Percentiles rank a stretch among this genome's conserved stretches.
phyloP scores from a whole-genome alignment of 768 basidiomycete species.

The Kwoniella mangroviensis region DNA sequence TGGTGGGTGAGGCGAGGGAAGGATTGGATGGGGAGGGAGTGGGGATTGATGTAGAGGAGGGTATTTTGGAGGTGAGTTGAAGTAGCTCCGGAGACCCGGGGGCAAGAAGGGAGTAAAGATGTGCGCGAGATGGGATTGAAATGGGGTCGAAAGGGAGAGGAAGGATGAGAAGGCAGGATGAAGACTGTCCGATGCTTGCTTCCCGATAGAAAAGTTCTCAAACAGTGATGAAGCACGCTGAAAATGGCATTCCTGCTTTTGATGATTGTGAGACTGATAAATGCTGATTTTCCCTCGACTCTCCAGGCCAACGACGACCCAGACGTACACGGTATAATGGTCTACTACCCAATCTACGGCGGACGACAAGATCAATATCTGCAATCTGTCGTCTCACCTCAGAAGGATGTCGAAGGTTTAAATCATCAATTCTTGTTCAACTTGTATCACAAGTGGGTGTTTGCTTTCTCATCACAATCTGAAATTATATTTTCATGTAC shows the following conservation, averaged over 20 bases:
- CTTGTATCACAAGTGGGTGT: conserved; percentile 84
- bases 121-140: too few species aligned
- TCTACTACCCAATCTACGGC: conserved; percentile 96
- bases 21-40: conserved; percentile 63
- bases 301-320: conserved; percentile 77
- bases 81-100: too few species aligned
- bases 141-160: too few species aligned
- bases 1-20: conserved; percentile 63
- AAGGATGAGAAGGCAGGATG: too few species aligned
- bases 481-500: too few species aligned
- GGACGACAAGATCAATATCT: conserved; percentile 91
- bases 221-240: too few species aligned
- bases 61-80: conserved; percentile 71
- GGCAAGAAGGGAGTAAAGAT: too few species aligned
- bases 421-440: conserved; percentile 87
- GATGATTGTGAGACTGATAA: too few species aligned
- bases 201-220: too few species aligned
- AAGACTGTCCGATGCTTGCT: too few species aligned
- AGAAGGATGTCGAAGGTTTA: conserved; percentile 97
- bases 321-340: conserved; percentile 91
- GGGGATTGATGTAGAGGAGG: conserved; percentile 92
- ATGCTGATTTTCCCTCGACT: neutral
- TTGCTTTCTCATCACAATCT: neutral
- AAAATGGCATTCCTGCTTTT: too few species aligned
- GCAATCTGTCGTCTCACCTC: conserved; percentile 93